Conservation (phyloP, 768 basidiomycete species). For the Neoboletus brunneissimus region DNA sequence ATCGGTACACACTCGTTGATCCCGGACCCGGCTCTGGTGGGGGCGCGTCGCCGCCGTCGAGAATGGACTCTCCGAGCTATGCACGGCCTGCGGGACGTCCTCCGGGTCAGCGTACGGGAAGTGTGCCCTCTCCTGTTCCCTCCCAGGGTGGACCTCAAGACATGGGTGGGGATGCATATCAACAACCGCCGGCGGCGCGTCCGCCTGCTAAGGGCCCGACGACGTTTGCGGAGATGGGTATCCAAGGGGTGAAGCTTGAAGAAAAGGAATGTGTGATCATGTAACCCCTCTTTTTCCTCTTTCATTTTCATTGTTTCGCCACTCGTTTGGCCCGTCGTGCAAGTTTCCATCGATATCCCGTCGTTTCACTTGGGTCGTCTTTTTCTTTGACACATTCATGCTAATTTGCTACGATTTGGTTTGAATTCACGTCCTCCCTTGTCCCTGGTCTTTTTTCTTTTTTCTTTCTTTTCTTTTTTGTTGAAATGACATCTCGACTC, state of each 20-base stretch:
- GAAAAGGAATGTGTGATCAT: constrained; percentile 87
- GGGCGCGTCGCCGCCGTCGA: constrained; percentile 11
- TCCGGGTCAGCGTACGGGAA: constrained; percentile 29
- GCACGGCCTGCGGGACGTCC: constrained; percentile 31
- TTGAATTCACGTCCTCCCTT: too few relatives aligned
- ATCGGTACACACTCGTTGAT: constrained; percentile 50
- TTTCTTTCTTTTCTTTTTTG: not conserved
- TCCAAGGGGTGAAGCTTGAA: constrained; percentile 71
- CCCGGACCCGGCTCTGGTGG: constrained; percentile 27
- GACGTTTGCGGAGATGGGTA: constrained; percentile 95
- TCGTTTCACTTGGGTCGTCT: not conserved
- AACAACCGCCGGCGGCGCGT: constrained; percentile 10
- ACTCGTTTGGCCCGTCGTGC: not conserved
- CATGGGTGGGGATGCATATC: not conserved
- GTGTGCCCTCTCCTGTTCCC: constrained; percentile 14
- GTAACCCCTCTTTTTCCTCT: constrained; percentile 44
- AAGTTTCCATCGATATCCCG: not conserved
- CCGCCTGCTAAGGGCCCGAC: constrained; percentile 44
- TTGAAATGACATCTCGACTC: not conserved
- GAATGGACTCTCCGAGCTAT: constrained; percentile 25
- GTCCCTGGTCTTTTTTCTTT: not conserved
- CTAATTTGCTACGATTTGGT: not conserved
- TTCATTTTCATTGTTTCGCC: not conserved
- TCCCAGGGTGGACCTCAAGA: constrained; percentile 6
- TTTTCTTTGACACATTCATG: not conserved